Evolutionary conservation across 2,329 filamentous ascomycete genomes (phyloP), one percentile per base, ranked within the genome.

Genomic region (Aspergillus sp.): DNA sequence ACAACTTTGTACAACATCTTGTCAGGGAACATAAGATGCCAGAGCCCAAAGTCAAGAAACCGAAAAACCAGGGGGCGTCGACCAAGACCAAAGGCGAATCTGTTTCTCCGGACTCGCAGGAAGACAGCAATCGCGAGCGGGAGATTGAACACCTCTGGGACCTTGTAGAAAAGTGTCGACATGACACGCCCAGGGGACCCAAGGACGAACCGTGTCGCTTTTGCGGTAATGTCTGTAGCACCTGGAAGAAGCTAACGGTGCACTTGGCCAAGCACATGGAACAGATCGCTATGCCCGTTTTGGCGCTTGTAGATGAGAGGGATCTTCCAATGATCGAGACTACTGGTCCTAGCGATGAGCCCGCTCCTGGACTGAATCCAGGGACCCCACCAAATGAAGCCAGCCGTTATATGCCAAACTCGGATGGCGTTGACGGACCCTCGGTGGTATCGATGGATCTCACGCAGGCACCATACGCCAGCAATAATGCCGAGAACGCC

Each of bases 221-320:
- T 79, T 97, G 93, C 71, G 89, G 89, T 62, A 92, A 89, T 75
- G 82, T 85, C 12, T 93, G 92, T 74, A 87, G 85, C 36, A 91
- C 87, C 41, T 97, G 92, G 92, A 97, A 96, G 82, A 96, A 96
- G 78, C 80, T 97, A 62, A 96, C 91, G 0, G 91, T 95, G n/a
- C 93, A 97, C 76, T 78, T 97, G 72, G 92, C 92, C 53, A 94
- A 94, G 75, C 93, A 97, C 74, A 95, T 97, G 92, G 92, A 97
- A 75, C 88, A 92, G 66, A 90, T 97, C 71, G 91, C 91, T 69
- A 85, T 97, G 71, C 92, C 93, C 0, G 86, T 97, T 32, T 80
- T 96, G 58, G 73, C 76, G 53, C 71, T 84, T 48, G 79, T 81
- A 43, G 76, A 75, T 55, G 77, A 81, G 60, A 73, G 76, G 61